These are phyloP conservation scores for Nicotiana noctiflora DNA, from an alignment of 257 asterid genomes.

Conservation along the genomic window DNA sequence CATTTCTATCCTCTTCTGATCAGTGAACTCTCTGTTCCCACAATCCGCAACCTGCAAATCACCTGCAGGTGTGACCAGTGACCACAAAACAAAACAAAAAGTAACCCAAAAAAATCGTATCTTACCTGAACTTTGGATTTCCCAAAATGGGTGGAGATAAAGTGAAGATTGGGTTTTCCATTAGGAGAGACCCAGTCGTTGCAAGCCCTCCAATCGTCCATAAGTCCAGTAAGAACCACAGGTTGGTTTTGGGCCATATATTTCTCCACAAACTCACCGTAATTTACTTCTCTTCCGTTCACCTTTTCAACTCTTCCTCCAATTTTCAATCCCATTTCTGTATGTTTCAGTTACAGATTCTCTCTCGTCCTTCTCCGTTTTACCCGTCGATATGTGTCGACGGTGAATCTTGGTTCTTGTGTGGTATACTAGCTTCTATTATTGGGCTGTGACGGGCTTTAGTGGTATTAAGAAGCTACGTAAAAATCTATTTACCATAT, in stretches of 20 bases:
- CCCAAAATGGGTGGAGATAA: slow-evolving; percentile 61
- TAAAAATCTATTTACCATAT: no score
- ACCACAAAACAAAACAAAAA: neutral
- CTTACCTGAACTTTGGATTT: slow-evolving; percentile 68
- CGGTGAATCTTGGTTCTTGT: neutral
- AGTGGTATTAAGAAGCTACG: no score
- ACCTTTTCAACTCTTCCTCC: slow-evolving; percentile 68
- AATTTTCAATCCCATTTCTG: slow-evolving; percentile 46
- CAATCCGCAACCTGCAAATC: slow-evolving; percentile 81
- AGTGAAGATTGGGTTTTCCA: slow-evolving; percentile 65
- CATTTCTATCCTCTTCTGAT: slow-evolving; percentile 82
- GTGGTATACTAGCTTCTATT: neutral
- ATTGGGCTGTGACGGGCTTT: no score
- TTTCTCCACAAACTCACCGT: slow-evolving; percentile 44
- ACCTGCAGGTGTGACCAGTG: neutral
- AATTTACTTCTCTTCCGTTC: slow-evolving; percentile 54
- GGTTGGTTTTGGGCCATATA: slow-evolving; percentile 64
- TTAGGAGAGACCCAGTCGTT: slow-evolving; percentile 65
- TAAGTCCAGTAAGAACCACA: slow-evolving; percentile 77
- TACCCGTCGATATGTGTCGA: neutral
- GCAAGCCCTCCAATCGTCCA: slow-evolving; percentile 73
- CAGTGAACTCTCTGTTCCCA: slow-evolving; percentile 63
- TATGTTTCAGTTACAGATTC: neutral
- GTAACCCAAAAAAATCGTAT: neutral
- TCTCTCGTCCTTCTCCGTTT: neutral